phyloP scores from a whole-genome alignment of 805 yeast genomes.

The Candida ascalaphidarum region DNA sequence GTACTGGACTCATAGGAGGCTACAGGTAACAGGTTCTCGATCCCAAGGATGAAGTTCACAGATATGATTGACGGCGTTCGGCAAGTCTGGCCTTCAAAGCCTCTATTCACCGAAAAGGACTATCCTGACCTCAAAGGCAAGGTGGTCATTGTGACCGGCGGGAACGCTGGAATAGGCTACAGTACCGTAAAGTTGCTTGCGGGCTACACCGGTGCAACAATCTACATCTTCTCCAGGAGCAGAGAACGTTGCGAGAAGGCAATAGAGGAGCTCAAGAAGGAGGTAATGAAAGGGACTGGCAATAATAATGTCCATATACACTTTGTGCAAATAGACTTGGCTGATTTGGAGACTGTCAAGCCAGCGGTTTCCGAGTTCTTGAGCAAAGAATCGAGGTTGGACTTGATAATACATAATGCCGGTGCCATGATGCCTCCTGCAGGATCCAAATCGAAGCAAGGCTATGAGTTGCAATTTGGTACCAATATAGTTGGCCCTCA shows the following conservation, averaged over 20 bases:
- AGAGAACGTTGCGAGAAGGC: constrained; percentile 19
- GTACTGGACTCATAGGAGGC: too few species aligned
- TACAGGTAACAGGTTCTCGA: too few species aligned
- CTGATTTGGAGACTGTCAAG: constrained; percentile 5
- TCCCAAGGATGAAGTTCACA: too few species aligned
- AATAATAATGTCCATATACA: constrained; percentile 4
- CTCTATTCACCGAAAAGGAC: constrained; percentile 16
- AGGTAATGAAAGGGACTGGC: constrained; percentile 10
- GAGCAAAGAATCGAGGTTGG: constrained; percentile 6
- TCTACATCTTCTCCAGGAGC: constrained; percentile 28
- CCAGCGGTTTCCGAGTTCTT: constrained; percentile 18
- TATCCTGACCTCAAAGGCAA: constrained; percentile 30
- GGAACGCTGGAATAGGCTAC: constrained; percentile 26
- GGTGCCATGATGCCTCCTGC: constrained; percentile 29
- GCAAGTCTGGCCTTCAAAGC: too few species aligned
- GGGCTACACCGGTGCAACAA: constrained; percentile 19
- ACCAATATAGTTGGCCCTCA: constrained; percentile 40
- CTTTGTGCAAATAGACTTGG: constrained; percentile 4
- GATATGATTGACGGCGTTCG: too few species aligned
- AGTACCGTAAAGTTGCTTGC: constrained; percentile 21
- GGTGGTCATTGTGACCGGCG: constrained; percentile 32
- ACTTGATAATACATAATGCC: constrained; percentile 16
- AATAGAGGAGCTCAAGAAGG: constrained; percentile 14
- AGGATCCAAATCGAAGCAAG: constrained; percentile 31
- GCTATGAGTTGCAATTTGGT: constrained; percentile 38